Conservation (phyloP, 352 stramenopile species). For the Globisporangium nunn region DNA sequence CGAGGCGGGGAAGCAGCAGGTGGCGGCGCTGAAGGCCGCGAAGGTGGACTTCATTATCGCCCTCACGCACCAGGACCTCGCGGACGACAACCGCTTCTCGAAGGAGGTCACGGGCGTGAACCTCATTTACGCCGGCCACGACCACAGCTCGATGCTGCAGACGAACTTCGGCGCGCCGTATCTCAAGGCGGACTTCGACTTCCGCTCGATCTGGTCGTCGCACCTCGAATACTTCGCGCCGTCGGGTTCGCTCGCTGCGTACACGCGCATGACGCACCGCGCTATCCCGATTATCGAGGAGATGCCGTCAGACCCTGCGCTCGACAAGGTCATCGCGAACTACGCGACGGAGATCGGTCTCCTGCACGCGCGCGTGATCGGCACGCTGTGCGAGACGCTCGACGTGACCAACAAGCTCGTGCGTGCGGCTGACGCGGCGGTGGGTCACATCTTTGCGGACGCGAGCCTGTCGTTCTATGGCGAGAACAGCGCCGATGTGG, state of each 20-base stretch:
- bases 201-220: conserved; percentile 61
- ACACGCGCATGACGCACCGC: conserved; percentile 44
- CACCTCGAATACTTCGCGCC: conserved; percentile 53
- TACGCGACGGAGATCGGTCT: conserved; percentile 35
- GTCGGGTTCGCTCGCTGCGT: conserved; percentile 18
- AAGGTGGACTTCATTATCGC: conserved; percentile 70
- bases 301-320: conserved; percentile 34
- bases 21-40: conserved; percentile 27
- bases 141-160: conserved; percentile 70
- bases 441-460: conserved; percentile 10
- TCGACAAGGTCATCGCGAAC: conserved; percentile 44
- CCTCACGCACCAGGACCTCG: conserved; percentile 59
- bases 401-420: conserved; percentile 50
- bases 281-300: conserved; percentile 49
- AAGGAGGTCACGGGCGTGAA: conserved; percentile 57
- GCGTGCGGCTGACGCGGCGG: conserved; percentile 11
- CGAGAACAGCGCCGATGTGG: conserved; percentile 7
- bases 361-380: conserved; percentile 36
- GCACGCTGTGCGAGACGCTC: conserved; percentile 41
- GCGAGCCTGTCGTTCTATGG: conserved; percentile 12
- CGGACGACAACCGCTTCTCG: conserved; percentile 65
- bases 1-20: conserved; percentile 39
- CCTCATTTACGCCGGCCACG: conserved; percentile 68
- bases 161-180: conserved; percentile 67
- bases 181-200: conserved; percentile 70